Base-by-base conservation (phyloP, 371 early-diverging fungal species). In the Nematocida parisii region DNA sequence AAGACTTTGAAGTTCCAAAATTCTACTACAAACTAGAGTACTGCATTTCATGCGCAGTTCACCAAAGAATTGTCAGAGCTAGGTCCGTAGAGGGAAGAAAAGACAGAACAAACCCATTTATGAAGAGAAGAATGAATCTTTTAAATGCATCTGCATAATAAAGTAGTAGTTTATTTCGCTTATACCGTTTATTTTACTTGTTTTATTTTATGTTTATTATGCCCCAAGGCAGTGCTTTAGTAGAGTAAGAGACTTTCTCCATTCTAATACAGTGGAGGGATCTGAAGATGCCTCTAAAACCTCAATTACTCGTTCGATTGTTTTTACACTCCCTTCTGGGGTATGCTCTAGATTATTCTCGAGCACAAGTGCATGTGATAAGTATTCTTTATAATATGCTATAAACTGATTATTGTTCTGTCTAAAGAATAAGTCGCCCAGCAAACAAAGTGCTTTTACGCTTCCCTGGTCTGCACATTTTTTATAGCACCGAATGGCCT, bases 41-140 rank as follows among this genome's bases (percentile, higher is more conserved):
- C 91, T 97, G 98, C 89, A 89, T 97, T 82, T 93, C 94, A 70
- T 96, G 98, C 90, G 98, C 96, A 72, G 95, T 97, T 85, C 96
- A 97, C 91, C 88, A 92, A 83, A 92, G 93, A 88, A 90, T 95
- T 71, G 97, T 97, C 83, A 93, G 95, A 90, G 95, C 94, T 64
- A 92, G 98, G 87, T 93, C 94, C 84, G 89, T 89, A 82, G 90
- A 86, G 54, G 92, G 90, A 85, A 93, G 97, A 87, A 92, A 94
- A 86, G 92, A 91, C 90, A 92, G 97, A 88, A 90, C 90, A 86
- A 94, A 94, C 83, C 95, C 95, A 47, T 77, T 77, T 42, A 77
- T 62, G 71, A 77, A 56, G 42, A 77, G 52, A 47, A 70, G 80
- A 71, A 52, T 50, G 71, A 33, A 27, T 45, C 60, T 77, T 47